These are phyloP conservation scores for Graphium sp. DNA, from an alignment of 2,329 filamentous ascomycete genomes.

Conservation along the genomic window DNA sequence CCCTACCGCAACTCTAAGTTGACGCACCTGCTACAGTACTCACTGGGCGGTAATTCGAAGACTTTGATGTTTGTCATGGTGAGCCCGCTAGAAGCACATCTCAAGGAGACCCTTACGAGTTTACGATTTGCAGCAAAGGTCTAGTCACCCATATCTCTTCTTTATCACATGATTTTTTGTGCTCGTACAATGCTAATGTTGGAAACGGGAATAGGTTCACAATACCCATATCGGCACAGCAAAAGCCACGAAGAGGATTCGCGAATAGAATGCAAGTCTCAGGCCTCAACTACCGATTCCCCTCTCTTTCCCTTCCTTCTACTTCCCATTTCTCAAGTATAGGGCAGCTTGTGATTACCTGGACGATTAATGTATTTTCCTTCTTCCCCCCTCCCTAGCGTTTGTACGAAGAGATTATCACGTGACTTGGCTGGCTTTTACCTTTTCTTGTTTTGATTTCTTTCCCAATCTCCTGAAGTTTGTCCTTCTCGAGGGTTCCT, in stretches of 20 bases:
- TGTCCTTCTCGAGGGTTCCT: no score
- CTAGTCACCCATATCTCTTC: slow-evolving; percentile 4
- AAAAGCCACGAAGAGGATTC: slow-evolving; percentile 52
- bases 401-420: no score
- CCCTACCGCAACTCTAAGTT: slow-evolving; percentile 96
- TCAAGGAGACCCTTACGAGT: slow-evolving; percentile 86
- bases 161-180: slow-evolving; percentile 6
- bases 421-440: no score
- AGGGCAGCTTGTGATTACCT: no score
- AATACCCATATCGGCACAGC: slow-evolving; percentile 89
- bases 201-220: slow-evolving; percentile 36
- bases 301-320: no score
- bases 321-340: no score
- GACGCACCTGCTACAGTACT: slow-evolving; percentile 89
- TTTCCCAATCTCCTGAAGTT: no score
- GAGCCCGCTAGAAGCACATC: slow-evolving; percentile 74
- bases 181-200: slow-evolving; percentile 1
- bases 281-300: no score
- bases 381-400: no score
- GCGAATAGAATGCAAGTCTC: no score
- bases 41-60: slow-evolving; percentile 85
- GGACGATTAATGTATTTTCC: no score
- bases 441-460: no score
- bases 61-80: slow-evolving; percentile 99
- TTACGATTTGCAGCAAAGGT: slow-evolving; percentile 93